Evolutionary conservation across 2,329 filamentous ascomycete species (phyloP).

Genomic region (Venturia nashicola): DNA sequence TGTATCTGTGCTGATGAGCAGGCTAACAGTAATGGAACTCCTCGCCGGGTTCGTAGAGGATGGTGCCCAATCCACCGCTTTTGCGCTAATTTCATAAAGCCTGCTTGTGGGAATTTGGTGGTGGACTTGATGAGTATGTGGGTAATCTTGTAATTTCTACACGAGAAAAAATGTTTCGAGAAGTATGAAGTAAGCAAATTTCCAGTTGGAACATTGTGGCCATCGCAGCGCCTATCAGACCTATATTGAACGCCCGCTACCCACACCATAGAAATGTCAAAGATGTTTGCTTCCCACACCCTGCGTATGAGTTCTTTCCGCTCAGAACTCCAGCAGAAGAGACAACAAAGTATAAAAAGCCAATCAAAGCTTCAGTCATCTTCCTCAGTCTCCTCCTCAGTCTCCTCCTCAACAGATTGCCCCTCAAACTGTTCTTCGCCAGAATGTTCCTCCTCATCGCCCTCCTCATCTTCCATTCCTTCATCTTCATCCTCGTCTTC

Average conservation of each 20-base stretch:
- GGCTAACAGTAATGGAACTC: too few relatives aligned
- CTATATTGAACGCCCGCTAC: not conserved
- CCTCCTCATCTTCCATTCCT: not conserved
- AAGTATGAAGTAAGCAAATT: too few relatives aligned
- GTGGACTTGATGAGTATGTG: too few relatives aligned
- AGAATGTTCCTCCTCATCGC: not conserved
- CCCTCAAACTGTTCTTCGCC: not conserved
- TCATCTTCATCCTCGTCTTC: too few relatives aligned
- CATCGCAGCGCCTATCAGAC: not conserved
- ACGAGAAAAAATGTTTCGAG: too few relatives aligned
- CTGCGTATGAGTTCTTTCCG: not conserved
- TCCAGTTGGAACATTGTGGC: not conserved
- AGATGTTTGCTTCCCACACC: not conserved
- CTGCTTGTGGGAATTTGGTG: too few relatives aligned
- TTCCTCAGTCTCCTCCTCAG: not conserved
- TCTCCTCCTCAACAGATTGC: not conserved
- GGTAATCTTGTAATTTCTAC: too few relatives aligned
- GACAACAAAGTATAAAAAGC: not conserved
- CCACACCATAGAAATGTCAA: not conserved
- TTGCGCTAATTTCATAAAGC: too few relatives aligned
- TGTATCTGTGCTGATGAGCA: too few relatives aligned
- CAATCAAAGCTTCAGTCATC: not conserved
- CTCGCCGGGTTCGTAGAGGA: too few relatives aligned
- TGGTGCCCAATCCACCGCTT: too few relatives aligned
- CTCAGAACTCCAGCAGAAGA: not conserved